Conservation (phyloP, 345 rosid species). For the Pugionium cornutum region DNA sequence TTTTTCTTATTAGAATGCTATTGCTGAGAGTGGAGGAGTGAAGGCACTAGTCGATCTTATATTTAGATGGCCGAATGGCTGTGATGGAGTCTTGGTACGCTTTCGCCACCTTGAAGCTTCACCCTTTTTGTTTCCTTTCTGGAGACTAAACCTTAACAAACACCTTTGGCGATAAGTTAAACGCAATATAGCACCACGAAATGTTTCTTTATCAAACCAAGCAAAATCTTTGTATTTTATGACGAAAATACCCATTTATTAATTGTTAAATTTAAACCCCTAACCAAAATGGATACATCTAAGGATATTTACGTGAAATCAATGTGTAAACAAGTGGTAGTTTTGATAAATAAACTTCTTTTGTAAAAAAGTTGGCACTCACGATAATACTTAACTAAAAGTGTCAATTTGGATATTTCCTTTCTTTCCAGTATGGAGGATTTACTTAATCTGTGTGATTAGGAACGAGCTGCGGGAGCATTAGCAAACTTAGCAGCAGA, state of each 20-base stretch:
- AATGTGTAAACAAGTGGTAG: too few relatives aligned
- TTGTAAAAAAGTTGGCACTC: too few relatives aligned
- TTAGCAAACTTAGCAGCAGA: slow-evolving; percentile 86
- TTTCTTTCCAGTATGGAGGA: too few relatives aligned
- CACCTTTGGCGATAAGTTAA: background rate
- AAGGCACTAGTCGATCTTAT: slow-evolving; percentile 73
- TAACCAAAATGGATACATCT: too few relatives aligned
- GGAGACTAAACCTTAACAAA: background rate
- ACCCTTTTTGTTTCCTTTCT: slow-evolving; percentile 14
- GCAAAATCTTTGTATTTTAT: background rate
- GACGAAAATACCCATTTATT: background rate
- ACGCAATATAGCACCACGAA: background rate
- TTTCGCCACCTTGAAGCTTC: slow-evolving; percentile 15
- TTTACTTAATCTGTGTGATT: slow-evolving; percentile 10
- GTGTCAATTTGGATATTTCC: too few relatives aligned
- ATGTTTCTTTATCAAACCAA: background rate
- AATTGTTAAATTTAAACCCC: too few relatives aligned
- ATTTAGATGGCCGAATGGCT: slow-evolving; percentile 66
- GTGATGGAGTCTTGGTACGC: slow-evolving; percentile 69
- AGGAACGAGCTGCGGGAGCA: slow-evolving; percentile 92
- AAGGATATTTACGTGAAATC: too few relatives aligned
- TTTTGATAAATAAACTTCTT: too few relatives aligned
- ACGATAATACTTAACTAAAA: too few relatives aligned
- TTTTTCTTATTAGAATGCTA: slow-evolving; percentile 49
- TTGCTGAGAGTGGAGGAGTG: slow-evolving; percentile 77